Conservation (phyloP, 108 stramenopile genomes). For the Licmophora abbreviata region DNA sequence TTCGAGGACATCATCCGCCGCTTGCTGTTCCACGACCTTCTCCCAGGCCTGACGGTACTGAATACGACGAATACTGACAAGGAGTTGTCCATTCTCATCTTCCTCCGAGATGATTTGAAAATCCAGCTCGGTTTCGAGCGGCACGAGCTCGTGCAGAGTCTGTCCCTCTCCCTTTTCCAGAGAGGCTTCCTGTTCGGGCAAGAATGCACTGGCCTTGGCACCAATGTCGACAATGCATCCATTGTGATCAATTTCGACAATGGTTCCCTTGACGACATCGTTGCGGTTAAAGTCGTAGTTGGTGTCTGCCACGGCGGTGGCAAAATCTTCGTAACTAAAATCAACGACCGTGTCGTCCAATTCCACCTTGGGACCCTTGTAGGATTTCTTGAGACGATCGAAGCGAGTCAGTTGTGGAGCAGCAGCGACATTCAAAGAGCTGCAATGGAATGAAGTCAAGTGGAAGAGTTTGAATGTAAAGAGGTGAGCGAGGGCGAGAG, state of each 20-base stretch:
- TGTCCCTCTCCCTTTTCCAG: constrained; percentile 46
- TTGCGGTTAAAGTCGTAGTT: constrained; percentile 79
- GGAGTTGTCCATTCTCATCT: constrained; percentile 87
- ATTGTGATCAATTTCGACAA: constrained; percentile 63
- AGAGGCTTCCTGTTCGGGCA: constrained; percentile 80
- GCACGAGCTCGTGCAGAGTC: constrained; percentile 56
- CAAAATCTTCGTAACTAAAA: constrained; percentile 80
- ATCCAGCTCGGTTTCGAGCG: constrained; percentile 66
- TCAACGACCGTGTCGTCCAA: constrained; percentile 30
- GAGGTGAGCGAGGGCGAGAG: background rate
- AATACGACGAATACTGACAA: constrained; percentile 82
- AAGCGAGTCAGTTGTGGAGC: constrained; percentile 46
- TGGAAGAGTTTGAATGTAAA: constrained; percentile 4
- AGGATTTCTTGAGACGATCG: constrained; percentile 64
- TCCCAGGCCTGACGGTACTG: constrained; percentile 93
- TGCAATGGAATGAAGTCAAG: background rate
- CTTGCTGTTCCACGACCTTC: constrained; percentile 54
- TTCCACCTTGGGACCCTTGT: constrained; percentile 56
- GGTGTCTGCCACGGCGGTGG: constrained; percentile 59
- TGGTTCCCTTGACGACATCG: constrained; percentile 69
- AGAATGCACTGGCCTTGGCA: constrained; percentile 88
- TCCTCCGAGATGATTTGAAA: constrained; percentile 94
- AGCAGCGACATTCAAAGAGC: background rate
- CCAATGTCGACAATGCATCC: constrained; percentile 87
- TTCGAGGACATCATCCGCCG: constrained; percentile 79